Evolutionary conservation across 352 stramenopile species (phyloP).

Genomic region (Thalassiosira exigua): DNA sequence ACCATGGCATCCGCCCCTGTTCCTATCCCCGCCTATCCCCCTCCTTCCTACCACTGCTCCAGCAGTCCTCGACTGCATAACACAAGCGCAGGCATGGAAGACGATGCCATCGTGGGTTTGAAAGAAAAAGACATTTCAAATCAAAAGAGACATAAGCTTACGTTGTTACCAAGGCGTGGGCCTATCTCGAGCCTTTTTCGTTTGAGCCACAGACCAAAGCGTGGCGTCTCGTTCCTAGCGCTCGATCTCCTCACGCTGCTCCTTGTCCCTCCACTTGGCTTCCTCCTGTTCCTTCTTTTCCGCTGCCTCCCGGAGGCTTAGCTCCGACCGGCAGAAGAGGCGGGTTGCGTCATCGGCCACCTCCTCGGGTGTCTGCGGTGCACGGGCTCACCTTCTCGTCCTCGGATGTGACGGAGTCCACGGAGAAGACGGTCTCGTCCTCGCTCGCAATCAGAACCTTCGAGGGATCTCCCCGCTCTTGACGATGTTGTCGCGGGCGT

Average conservation of each 20-base stretch:
- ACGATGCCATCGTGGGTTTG: no score
- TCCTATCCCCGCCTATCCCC: no score
- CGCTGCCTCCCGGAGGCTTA: conserved; percentile 28
- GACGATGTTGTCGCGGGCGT: background rate
- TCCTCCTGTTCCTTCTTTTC: conserved; percentile 15
- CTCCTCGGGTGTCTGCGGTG: conserved; percentile 14
- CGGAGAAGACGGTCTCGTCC: background rate
- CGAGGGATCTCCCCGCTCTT: background rate
- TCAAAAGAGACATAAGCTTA: no score
- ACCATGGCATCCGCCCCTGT: no score
- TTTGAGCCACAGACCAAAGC: no score
- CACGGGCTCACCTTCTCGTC: background rate
- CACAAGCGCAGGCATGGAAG: no score
- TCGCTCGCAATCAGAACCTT: conserved; percentile 4
- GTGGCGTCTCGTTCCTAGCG: no score
- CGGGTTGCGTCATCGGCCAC: conserved; percentile 45
- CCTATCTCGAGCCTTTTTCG: no score
- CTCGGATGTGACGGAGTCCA: background rate
- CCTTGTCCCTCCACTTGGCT: background rate
- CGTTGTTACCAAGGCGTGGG: no score
- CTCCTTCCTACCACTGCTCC: no score
- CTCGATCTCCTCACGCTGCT: background rate
- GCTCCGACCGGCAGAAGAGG: conserved; percentile 46
- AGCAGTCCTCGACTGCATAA: no score
- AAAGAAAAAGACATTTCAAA: no score